Percentiles rank a stretch among this genome's conserved stretches.
These are phyloP conservation scores for Sophora flavescens DNA, from an alignment of 306 rosid species.

Conservation along the genomic window DNA sequence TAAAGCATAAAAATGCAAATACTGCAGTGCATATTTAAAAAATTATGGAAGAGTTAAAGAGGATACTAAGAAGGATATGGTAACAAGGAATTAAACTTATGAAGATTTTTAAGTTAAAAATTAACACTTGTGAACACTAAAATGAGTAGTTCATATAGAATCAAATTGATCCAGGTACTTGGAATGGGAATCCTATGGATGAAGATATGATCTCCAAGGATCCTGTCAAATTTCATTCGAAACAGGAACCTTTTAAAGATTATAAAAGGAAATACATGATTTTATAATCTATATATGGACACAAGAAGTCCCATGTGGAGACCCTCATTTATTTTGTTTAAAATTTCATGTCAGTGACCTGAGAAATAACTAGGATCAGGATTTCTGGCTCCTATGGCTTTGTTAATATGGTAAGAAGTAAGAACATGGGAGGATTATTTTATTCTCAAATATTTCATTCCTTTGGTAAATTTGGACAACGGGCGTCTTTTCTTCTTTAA, in stretches of 20 bases:
- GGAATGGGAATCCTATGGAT: constrained; percentile 5
- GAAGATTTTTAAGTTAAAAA: constrained; percentile 2
- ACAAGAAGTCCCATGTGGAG: background rate
- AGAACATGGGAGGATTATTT: background rate
- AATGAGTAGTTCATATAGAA: constrained; percentile 11
- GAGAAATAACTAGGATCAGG: background rate
- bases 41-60: background rate
- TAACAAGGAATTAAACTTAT: background rate
- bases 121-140: background rate
- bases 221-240: constrained; percentile 1
- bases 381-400: background rate
- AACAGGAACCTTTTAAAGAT: constrained; percentile 9
- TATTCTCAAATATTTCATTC: no score
- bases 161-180: constrained; percentile 14
- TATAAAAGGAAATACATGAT: background rate
- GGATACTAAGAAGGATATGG: background rate
- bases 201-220: background rate
- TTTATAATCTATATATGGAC: background rate
- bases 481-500: background rate
- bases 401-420: background rate
- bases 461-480: constrained; percentile 15
- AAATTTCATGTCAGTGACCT: constrained; percentile 7
- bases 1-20: constrained; percentile 14
- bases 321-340: background rate
- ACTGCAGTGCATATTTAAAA: background rate